Conservation (phyloP, 805 yeast genomes). For the Candida berthetii region DNA sequence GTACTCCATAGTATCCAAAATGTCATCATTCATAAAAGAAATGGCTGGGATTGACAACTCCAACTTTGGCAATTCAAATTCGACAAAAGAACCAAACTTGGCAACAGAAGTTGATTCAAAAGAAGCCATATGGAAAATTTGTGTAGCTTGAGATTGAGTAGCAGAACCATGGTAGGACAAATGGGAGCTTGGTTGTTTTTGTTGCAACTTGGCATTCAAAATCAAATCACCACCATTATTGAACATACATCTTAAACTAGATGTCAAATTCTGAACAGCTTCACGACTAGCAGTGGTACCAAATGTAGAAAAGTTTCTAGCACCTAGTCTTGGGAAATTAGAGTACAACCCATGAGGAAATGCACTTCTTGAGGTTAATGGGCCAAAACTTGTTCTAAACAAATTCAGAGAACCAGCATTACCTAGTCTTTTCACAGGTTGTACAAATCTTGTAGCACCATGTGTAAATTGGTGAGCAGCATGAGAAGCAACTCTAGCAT, state of each 20-base stretch:
- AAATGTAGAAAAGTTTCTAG: conserved; percentile 32
- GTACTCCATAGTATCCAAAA: conserved; percentile 30
- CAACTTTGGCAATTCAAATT: conserved; percentile 43
- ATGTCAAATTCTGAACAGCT: conserved; percentile 52
- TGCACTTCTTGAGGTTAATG: not conserved
- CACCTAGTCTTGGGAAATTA: conserved; percentile 27
- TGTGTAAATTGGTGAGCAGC: not conserved
- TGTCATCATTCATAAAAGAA: conserved; percentile 37
- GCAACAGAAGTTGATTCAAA: conserved; percentile 23
- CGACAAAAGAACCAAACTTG: conserved; percentile 45
- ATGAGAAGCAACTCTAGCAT: conserved; percentile 1
- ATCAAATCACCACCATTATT: conserved; percentile 25
- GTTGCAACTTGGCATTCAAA: conserved; percentile 12
- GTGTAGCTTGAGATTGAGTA: conserved; percentile 21
- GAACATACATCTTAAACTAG: conserved; percentile 34
- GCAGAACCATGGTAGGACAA: conserved; percentile 17
- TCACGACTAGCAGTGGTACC: conserved; percentile 38
- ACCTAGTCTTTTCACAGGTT: not conserved
- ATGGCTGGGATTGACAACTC: conserved; percentile 30
- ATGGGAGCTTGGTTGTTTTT: conserved; percentile 12
- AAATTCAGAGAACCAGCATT: not conserved
- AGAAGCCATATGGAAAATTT: conserved; percentile 27
- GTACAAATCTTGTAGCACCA: not conserved
- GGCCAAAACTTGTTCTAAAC: not conserved
- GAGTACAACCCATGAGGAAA: conserved; percentile 21